These are phyloP conservation scores for Chaetoscypha palmicola DNA, from an alignment of 2,329 filamentous ascomycete genomes.

Conservation along the genomic window DNA sequence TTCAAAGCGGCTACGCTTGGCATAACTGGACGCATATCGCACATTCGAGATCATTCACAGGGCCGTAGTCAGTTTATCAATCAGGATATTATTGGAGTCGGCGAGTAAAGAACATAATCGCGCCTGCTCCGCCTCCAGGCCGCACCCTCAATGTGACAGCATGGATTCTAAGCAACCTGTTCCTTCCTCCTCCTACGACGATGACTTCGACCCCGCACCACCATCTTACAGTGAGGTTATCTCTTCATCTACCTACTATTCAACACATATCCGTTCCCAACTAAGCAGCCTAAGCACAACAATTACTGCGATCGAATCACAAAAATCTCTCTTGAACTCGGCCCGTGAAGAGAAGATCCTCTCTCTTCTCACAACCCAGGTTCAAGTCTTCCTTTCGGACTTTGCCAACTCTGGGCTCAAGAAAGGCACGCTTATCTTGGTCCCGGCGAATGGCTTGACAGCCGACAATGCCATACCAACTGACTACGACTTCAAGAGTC, in stretches of 20 bases:
- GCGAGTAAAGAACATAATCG: too few relatives aligned
- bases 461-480: slow-evolving; percentile 21
- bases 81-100: too few relatives aligned
- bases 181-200: slow-evolving; percentile 6
- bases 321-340: slow-evolving; percentile 19
- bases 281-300: slow-evolving; percentile 19
- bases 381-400: slow-evolving; percentile 24
- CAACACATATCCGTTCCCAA: slow-evolving; percentile 23
- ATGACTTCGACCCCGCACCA: slow-evolving; percentile 14
- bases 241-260: slow-evolving; percentile 18
- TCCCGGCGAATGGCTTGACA: slow-evolving; percentile 20
- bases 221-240: slow-evolving; percentile 23
- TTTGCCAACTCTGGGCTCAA: slow-evolving; percentile 21
- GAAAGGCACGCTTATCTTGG: slow-evolving; percentile 24
- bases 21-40: too few relatives aligned
- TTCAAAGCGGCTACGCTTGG: too few relatives aligned
- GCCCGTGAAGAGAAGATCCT: slow-evolving; percentile 26
- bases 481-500: slow-evolving; percentile 21
- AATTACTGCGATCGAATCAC: slow-evolving; percentile 19
- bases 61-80: too few relatives aligned
- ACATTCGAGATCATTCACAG: too few relatives aligned
- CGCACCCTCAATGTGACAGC: too few relatives aligned
- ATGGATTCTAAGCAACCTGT: slow-evolving; percentile 21
- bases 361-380: slow-evolving; percentile 22
- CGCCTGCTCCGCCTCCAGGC: too few relatives aligned